phyloP scores from a whole-genome alignment of 208 protist genomes.

The Crithidia fasciculata region DNA sequence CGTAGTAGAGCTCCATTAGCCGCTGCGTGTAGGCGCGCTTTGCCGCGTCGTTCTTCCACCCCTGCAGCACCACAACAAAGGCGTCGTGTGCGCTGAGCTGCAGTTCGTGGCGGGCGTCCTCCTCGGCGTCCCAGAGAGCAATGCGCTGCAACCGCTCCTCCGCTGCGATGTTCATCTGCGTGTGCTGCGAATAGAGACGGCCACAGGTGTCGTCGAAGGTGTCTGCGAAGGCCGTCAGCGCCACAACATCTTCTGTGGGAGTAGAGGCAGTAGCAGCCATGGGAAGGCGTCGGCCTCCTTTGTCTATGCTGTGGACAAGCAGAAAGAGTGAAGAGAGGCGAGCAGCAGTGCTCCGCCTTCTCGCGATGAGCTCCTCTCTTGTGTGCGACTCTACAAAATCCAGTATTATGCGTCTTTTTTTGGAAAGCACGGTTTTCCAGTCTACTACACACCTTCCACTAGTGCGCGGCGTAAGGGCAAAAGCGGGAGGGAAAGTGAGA shows the following conservation, averaged over 20 bases:
- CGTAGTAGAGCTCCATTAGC: conserved; percentile 1
- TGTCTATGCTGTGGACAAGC: too few relatives aligned
- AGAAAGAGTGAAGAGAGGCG: too few relatives aligned
- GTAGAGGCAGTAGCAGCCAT: not conserved
- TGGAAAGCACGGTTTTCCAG: too few relatives aligned
- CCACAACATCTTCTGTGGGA: not conserved
- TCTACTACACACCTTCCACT: too few relatives aligned
- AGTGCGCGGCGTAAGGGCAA: too few relatives aligned
- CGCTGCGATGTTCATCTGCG: not conserved
- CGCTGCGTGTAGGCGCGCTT: not conserved
- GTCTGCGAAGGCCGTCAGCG: conserved; percentile 8
- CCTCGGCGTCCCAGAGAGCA: conserved; percentile 8
- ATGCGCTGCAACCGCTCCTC: not conserved
- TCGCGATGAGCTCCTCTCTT: too few relatives aligned
- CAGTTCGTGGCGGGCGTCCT: conserved; percentile 1
- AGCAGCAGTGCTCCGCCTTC: too few relatives aligned
- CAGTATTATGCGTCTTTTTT: too few relatives aligned
- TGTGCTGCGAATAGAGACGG: not conserved
- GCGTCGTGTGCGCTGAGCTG: not conserved
- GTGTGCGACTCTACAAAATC: too few relatives aligned
- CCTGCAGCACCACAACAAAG: not conserved
- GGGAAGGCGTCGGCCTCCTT: too few relatives aligned
- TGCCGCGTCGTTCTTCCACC: not conserved
- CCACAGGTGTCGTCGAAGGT: not conserved
- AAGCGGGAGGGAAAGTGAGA: too few relatives aligned